phyloP scores from a whole-genome alignment of 2,329 filamentous ascomycete genomes.

The Hirsutella rhossiliensis region DNA sequence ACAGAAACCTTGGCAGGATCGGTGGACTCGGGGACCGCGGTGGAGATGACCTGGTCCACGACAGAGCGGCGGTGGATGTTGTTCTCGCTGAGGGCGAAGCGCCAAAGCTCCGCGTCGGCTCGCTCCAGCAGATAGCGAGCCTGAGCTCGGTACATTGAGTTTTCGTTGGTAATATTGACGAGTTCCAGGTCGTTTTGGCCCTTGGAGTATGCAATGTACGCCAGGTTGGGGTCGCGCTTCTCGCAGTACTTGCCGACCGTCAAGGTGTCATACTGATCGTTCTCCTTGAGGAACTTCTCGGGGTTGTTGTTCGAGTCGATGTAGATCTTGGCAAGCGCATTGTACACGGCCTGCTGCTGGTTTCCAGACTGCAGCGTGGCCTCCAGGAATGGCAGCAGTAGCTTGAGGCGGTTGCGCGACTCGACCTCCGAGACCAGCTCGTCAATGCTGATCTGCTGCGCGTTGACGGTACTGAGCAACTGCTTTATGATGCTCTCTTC shows the following conservation, averaged over 20 bases:
- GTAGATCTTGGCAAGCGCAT: constrained; percentile 97
- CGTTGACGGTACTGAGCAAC: constrained; percentile 72
- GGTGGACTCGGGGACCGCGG: constrained; percentile 82
- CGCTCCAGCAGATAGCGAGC: constrained; percentile 89
- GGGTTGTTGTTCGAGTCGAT: constrained; percentile 98
- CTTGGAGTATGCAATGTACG: constrained; percentile 90
- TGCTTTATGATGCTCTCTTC: constrained; percentile 95
- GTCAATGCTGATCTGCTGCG: constrained; percentile 80
- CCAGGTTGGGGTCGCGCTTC: constrained; percentile 93
- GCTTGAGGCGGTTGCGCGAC: constrained; percentile 85
- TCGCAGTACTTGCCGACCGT: constrained; percentile 95
- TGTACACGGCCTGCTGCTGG: constrained; percentile 93
- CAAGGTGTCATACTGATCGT: constrained; percentile 89
- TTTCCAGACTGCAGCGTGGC: constrained; percentile 80
- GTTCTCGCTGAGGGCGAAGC: constrained; percentile 87
- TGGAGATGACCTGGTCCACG: constrained; percentile 91
- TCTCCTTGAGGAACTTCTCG: constrained; percentile 94
- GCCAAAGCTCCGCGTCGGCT: constrained; percentile 83
- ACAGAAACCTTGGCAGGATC: constrained; percentile 93
- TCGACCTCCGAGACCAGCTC: constrained; percentile 94
- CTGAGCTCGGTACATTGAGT: constrained; percentile 99
- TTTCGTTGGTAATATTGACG: constrained; percentile 97
- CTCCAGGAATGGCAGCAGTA: constrained; percentile 92
- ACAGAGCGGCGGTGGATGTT: constrained; percentile 90
- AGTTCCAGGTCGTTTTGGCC: constrained; percentile 95